A percentile compares a stretch with the other conserved stretches of the same genome.
These are phyloP conservation scores for Lagenidium giganteum DNA, from an alignment of 352 stramenopile genomes.

Conservation along the genomic window DNA sequence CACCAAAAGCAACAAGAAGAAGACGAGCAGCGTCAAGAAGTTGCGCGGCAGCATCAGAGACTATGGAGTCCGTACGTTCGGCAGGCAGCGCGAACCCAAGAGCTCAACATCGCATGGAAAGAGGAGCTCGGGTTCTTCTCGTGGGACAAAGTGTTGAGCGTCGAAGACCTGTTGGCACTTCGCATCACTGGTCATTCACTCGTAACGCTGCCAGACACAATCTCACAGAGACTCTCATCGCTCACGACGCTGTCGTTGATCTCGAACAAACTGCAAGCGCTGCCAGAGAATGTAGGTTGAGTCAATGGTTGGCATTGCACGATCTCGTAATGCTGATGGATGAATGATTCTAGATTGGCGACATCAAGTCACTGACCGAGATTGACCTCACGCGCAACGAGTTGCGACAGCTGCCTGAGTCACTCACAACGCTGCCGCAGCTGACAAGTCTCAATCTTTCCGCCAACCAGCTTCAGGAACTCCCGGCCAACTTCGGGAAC, in stretches of 20 bases:
- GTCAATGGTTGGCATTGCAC: background rate
- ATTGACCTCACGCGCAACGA: slow-evolving; percentile 66
- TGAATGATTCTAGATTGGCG: slow-evolving; percentile 22
- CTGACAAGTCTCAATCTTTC: slow-evolving; percentile 43
- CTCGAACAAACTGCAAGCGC: slow-evolving; percentile 28
- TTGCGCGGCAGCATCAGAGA: slow-evolving; percentile 25
- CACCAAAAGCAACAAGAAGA: slow-evolving; percentile 32
- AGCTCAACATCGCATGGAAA: slow-evolving; percentile 74
- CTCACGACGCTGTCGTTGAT: slow-evolving; percentile 53
- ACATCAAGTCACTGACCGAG: slow-evolving; percentile 27
- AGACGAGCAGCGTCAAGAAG: slow-evolving; percentile 18
- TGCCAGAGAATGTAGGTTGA: slow-evolving; percentile 40
- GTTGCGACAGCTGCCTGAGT: slow-evolving; percentile 35
- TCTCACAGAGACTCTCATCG: slow-evolving; percentile 21
- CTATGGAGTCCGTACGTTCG: slow-evolving; percentile 45
- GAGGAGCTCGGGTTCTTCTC: slow-evolving; percentile 42
- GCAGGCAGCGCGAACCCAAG: slow-evolving; percentile 27
- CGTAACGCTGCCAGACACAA: slow-evolving; percentile 19
- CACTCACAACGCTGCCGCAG: slow-evolving; percentile 27
- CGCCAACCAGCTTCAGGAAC: slow-evolving; percentile 36
- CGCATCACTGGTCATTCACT: slow-evolving; percentile 48
- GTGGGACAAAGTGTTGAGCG: slow-evolving; percentile 35
- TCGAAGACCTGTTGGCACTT: slow-evolving; percentile 40
- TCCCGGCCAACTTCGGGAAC: slow-evolving; percentile 38
- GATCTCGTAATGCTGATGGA: background rate